Base-by-base conservation (phyloP, 1,284 basidiomycete genomes). In the Ganoderma leucocontextum region DNA sequence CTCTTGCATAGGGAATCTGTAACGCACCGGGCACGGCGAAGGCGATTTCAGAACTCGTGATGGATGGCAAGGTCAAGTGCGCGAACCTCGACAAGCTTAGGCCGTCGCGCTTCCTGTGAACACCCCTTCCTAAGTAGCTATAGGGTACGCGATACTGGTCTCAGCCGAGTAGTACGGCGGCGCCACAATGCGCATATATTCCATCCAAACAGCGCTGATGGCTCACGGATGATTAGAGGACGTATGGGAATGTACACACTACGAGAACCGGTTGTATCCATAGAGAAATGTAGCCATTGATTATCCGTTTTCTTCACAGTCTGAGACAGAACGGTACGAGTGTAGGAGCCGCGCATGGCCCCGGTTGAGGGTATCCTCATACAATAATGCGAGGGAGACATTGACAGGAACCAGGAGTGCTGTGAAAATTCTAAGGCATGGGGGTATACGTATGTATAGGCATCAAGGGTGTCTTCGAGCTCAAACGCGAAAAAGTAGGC, bases 11-110 rank as follows among this genome's bases (percentile, higher is more conserved):
- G 90, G 91, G 91, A 2, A 90, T 92, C 62, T 91, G 87, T 76
- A 92, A 92, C 73, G 91, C 87, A 2, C 90, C 91, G 1, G 90
- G 89, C 2, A 92, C 90, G 2, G 91, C 85, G 7, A 87, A 83
- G 71, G 85, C 84, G 3, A 73, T 92, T 12, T 79, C 84, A n/a
- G 88, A 90, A 74, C 78, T 89, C 22, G 76, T 91, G 19, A 82
- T 91, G 76, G 83, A 88, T 36, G 89, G 89, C 29, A 82, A 83
- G 65, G 83, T 87, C 61, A 81, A 73, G 36, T 87, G 86, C 67
- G 85, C 83, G 0, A 82, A 89, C 66, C 75, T 90, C 71, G 80
- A 80, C 71, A 83, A 79, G 58, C 77, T 90, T 25, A 70, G 68
- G 61, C 74, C 73, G 1, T 70, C 69, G 19, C 67, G 62, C 17